Conservation (phyloP, 2,329 filamentous ascomycete genomes). For the Neofusicoccum sp. region DNA sequence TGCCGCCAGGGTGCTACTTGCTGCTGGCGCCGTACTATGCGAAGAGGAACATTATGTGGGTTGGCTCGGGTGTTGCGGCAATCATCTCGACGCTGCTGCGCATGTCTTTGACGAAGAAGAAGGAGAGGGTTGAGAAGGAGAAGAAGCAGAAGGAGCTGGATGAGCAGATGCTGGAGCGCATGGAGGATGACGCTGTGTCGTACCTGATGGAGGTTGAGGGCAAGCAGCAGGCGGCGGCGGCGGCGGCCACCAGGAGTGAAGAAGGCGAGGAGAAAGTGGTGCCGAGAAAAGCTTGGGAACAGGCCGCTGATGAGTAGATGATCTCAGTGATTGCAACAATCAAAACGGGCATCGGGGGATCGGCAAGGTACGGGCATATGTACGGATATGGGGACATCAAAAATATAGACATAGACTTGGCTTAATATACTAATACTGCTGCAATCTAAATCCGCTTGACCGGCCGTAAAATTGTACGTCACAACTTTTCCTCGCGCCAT, state of each 20-base stretch:
- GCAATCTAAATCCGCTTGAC: not conserved
- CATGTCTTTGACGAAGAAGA: constrained; percentile 11
- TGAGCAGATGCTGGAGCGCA: constrained; percentile 17
- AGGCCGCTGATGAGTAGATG: constrained; percentile 4
- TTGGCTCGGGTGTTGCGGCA: not conserved
- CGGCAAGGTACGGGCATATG: not conserved
- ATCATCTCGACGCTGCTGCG: not conserved
- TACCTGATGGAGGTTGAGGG: constrained; percentile 9
- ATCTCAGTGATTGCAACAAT: not conserved
- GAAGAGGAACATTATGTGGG: constrained; percentile 9
- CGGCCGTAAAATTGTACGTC: too few relatives aligned
- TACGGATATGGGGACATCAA: not conserved
- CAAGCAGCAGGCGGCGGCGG: not conserved
- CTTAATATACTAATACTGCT: not conserved
- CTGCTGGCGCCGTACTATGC: constrained; percentile 1
- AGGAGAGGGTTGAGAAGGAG: constrained; percentile 8
- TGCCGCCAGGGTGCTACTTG: constrained; percentile 11
- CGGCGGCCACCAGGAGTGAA: not conserved
- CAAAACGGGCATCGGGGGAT: not conserved
- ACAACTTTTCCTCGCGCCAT: too few relatives aligned
- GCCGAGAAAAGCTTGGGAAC: not conserved
- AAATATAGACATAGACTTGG: constrained; percentile 2
- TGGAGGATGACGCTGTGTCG: constrained; percentile 15
- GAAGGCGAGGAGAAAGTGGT: not conserved
- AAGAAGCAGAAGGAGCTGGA: constrained; percentile 17